These are phyloP conservation scores for Pharus latifolius DNA, from an alignment of 176 grass and related monocot species.

Conservation along the genomic window DNA sequence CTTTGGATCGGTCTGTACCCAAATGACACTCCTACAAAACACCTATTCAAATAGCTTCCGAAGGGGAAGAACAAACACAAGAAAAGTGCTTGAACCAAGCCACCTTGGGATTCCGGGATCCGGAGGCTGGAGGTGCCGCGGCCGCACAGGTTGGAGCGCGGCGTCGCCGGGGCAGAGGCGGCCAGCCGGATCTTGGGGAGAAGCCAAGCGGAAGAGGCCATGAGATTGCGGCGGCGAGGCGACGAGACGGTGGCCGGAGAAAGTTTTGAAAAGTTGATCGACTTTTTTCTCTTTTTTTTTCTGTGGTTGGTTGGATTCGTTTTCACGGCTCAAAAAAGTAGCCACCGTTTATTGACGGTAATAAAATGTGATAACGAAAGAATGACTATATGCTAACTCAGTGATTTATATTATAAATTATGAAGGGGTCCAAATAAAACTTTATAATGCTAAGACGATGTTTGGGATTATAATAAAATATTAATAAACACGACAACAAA, in stretches of 20 bases:
- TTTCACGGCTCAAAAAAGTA: background rate
- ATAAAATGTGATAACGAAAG: too few relatives aligned
- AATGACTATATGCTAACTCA: too few relatives aligned
- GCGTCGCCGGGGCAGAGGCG: background rate
- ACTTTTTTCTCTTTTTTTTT: background rate
- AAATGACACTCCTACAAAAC: background rate
- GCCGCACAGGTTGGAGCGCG: background rate
- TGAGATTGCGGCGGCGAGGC: background rate
- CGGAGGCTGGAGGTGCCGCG: background rate
- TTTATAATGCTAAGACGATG: too few relatives aligned
- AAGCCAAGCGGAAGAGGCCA: constrained; percentile 5
- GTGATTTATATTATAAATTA: too few relatives aligned
- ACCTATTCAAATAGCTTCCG: background rate
- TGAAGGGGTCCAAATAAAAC: too few relatives aligned
- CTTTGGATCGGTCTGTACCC: background rate
- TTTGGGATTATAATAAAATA: too few relatives aligned
- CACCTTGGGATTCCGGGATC: background rate
- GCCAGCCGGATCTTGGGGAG: background rate
- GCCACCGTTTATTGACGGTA: background rate
- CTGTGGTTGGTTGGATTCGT: background rate
- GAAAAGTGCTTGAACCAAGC: background rate
- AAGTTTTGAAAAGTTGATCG: background rate
- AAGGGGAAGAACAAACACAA: background rate
- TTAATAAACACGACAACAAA: too few relatives aligned
- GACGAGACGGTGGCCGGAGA: background rate